Base-by-base conservation (phyloP, 179 eudicot species). In the Beta macrorhiza region DNA sequence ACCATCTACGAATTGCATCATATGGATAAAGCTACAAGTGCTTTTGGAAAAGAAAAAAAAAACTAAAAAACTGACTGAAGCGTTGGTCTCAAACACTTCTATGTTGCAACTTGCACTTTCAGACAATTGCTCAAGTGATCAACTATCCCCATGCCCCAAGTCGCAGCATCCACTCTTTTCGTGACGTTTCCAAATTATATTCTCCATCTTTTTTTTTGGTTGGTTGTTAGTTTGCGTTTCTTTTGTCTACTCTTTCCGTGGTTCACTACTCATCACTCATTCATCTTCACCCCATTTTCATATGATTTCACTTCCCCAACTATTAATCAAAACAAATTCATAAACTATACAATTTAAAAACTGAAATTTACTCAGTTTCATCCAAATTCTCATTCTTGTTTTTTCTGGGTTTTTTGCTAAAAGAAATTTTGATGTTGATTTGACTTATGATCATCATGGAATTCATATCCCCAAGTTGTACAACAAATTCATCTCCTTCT, bases 221-320 rank as follows among this genome's bases (percentile, higher is more conserved):
- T 53, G n/a, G 32, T 37, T 13, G 8, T 67, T 44, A 17, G 37
- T 44, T 45, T n/a, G 20, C 14, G 25, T 0, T 29, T 20, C 11
- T 70, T 44, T 32, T 1, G 12, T 42, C 32, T 56, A 1, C 29
- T 37, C 13, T 68, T 72, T 14, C 42, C 75, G 67, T 2, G 77
- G 71, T 78, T 76, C 32, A 20, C 81, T 81, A 49, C 44, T 74
- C 77, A 81, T 84, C 86, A 84, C 86, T 56, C 79, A 45, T 84
- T 81, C 9, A 55, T 37, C 42, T 37, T 37, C 42, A 37, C 42
- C 42, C 42, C 42, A 37, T 37, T 2, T 37, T 37, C 42, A 37
- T 37, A 37, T 37, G 42, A 37, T 37, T 37, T 3, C 42, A 37
- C 42, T 37, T 3, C 42, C 42, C 42, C 42, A 37, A 37, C 42